Evolutionary conservation across 1,284 basidiomycete genomes (phyloP).

Genomic region (Trichosporon ovoides): DNA sequence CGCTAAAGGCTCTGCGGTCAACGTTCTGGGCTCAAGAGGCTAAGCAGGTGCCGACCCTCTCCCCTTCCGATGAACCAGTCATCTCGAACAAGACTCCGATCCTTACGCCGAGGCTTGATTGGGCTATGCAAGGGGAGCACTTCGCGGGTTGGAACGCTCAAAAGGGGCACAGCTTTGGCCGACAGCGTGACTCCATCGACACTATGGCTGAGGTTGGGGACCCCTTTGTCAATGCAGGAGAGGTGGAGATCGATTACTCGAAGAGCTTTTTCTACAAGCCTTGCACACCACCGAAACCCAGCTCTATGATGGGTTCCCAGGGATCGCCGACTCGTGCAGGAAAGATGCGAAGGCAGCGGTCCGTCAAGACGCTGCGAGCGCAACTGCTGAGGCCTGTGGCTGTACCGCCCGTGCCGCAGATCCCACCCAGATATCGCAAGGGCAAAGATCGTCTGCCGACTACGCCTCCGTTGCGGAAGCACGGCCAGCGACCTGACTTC

Average conservation of each 20-base stretch:
- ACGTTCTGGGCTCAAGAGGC: slow-evolving; percentile 19
- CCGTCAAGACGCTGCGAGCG: slow-evolving; percentile 45
- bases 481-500: slow-evolving; percentile 11
- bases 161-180: slow-evolving; percentile 1
- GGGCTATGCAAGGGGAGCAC: slow-evolving; percentile 30
- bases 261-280: slow-evolving; percentile 50
- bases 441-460: slow-evolving; percentile 10
- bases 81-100: slow-evolving; percentile 19
- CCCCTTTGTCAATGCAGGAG: slow-evolving; percentile 10
- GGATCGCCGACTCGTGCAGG: neutral
- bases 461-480: slow-evolving; percentile 4
- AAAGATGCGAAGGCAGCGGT: slow-evolving; percentile 25
- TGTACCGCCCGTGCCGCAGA: slow-evolving; percentile 34
- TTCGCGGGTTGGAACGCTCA: slow-evolving; percentile 39
- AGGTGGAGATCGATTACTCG: slow-evolving; percentile 38
- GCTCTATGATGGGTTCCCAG: neutral
- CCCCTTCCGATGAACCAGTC: neutral
- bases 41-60: neutral
- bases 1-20: slow-evolving; percentile 31
- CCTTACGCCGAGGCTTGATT: slow-evolving; percentile 37
- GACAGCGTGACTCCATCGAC: slow-evolving; percentile 10
- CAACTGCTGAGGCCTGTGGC: slow-evolving; percentile 37
- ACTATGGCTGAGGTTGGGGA: slow-evolving; percentile 16
- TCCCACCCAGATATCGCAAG: slow-evolving; percentile 25
- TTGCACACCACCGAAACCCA: slow-evolving; percentile 33